Evolutionary conservation across 495 filamentous ascomycete genomes (phyloP).

Genomic region (Daldinia vernicosa): DNA sequence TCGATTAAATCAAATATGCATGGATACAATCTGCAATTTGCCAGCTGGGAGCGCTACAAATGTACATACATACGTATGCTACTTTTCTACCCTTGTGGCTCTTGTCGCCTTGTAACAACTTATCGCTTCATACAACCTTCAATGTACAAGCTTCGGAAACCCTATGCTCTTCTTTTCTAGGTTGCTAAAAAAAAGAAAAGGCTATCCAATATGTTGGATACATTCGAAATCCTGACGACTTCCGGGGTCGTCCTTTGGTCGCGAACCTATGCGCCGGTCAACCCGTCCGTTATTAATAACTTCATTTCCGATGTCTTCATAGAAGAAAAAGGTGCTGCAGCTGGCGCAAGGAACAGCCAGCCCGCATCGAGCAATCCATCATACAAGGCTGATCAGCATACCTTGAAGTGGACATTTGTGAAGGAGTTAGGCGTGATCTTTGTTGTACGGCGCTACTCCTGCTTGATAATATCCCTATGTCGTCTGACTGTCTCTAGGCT

Average conservation of each 20-base stretch:
- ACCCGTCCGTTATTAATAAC: conserved; percentile 85
- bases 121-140: background rate
- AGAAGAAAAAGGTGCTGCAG: conserved; percentile 79
- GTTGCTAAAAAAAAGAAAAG: background rate
- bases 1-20: conserved; percentile 6
- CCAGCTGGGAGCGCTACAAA: background rate
- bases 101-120: conserved; percentile 13
- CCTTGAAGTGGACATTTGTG: conserved; percentile 88
- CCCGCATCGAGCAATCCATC: conserved; percentile 69
- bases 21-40: background rate
- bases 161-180: conserved; percentile 1
- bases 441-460: conserved; percentile 70
- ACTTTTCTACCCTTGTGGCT: conserved; percentile 16
- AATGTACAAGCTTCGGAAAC: background rate
- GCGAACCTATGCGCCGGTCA: conserved; percentile 80
- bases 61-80: conserved; percentile 7
- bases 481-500: conserved; percentile 64
- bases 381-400: conserved; percentile 93
- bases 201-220: conserved; percentile 78
- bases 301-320: conserved; percentile 97
- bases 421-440: conserved; percentile 96
- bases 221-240: conserved; percentile 94
- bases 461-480: background rate
- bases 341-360: conserved; percentile 64
- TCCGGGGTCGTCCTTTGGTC: conserved; percentile 98